phyloP scores from a whole-genome alignment of 192 early-diverging fungal genomes.

The Spizellomyces punctatus region DNA sequence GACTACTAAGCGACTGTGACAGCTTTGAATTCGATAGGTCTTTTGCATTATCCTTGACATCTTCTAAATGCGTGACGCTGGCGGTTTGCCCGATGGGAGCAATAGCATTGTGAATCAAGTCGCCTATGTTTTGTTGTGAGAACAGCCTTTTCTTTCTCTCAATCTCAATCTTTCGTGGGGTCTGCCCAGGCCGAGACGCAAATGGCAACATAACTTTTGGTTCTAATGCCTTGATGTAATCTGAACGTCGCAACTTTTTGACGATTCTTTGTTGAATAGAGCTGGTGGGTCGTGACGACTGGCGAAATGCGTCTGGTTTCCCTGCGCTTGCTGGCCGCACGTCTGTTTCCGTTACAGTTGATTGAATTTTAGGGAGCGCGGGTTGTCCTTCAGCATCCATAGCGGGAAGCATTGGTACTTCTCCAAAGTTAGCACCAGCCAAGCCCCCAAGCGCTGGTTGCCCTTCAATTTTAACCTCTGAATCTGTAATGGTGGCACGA shows the following conservation, averaged over 20 bases:
- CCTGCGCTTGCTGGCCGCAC: too few species aligned
- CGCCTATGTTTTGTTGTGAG: constrained; percentile 37
- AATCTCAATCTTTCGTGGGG: constrained; percentile 59
- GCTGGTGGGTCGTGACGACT: too few species aligned
- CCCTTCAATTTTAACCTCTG: neutral
- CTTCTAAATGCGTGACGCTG: neutral
- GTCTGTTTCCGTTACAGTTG: too few species aligned
- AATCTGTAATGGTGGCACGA: neutral
- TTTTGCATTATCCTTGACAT: neutral
- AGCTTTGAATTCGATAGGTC: neutral
- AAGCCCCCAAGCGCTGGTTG: too few species aligned
- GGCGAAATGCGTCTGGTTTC: too few species aligned
- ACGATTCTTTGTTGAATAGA: too few species aligned
- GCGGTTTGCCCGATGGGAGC: constrained; percentile 17
- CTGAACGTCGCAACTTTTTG: neutral
- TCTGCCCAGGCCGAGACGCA: constrained; percentile 48
- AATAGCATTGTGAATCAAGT: constrained; percentile 23
- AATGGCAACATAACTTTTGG: constrained; percentile 58
- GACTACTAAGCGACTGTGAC: neutral
- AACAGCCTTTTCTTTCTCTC: constrained; percentile 55
- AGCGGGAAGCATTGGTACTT: too few species aligned
- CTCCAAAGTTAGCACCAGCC: too few species aligned
- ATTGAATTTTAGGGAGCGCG: too few species aligned
- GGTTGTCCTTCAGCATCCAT: too few species aligned
- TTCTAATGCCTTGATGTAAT: constrained; percentile 49